Percentiles rank a stretch among this genome's conserved stretches.
Conservation (phyloP, 1,284 basidiomycete genomes). For the Pascua guehoae region DNA sequence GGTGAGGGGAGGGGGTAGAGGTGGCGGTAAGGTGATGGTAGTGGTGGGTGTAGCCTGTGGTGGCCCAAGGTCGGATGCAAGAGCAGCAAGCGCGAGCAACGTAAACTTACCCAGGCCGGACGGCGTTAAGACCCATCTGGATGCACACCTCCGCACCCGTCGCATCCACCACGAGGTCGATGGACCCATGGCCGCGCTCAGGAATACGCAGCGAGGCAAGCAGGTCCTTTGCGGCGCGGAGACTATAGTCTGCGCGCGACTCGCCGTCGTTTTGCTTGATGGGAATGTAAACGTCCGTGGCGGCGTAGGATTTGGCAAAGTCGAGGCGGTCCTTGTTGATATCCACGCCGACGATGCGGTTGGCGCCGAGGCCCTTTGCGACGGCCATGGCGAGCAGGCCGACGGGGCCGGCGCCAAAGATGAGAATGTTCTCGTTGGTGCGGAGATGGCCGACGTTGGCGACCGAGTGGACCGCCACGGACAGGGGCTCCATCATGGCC, state of each 20-base stretch:
- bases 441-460: conserved; percentile 70
- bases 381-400: conserved; percentile 90
- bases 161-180: conserved; percentile 61
- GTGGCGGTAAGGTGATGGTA: too few species aligned
- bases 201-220: conserved; percentile 49
- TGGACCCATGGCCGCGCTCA: conserved; percentile 51
- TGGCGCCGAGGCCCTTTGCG: conserved; percentile 80
- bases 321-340: conserved; percentile 76
- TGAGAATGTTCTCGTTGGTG: conserved; percentile 66
- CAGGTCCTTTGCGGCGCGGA: conserved; percentile 51
- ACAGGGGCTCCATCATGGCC: conserved; percentile 81
- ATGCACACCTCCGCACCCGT: conserved; percentile 63
- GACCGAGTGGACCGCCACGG: conserved; percentile 86
- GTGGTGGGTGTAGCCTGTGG: too few species aligned
- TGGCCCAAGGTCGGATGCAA: too few species aligned
- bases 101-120: conserved; percentile 50
- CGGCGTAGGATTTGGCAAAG: conserved; percentile 84
- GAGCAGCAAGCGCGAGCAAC: too few species aligned
- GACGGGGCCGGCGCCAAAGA: conserved; percentile 88
- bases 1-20: too few species aligned
- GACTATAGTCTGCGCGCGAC: conserved; percentile 56
- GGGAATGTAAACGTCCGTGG: conserved; percentile 75
- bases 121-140: conserved; percentile 56
- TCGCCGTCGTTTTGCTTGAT: conserved; percentile 29
- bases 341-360: conserved; percentile 73